Percentiles rank a stretch among this genome's conserved stretches.
phyloP scores from a whole-genome alignment of 495 filamentous ascomycete genomes.

The Penicillium bialowiezense region DNA sequence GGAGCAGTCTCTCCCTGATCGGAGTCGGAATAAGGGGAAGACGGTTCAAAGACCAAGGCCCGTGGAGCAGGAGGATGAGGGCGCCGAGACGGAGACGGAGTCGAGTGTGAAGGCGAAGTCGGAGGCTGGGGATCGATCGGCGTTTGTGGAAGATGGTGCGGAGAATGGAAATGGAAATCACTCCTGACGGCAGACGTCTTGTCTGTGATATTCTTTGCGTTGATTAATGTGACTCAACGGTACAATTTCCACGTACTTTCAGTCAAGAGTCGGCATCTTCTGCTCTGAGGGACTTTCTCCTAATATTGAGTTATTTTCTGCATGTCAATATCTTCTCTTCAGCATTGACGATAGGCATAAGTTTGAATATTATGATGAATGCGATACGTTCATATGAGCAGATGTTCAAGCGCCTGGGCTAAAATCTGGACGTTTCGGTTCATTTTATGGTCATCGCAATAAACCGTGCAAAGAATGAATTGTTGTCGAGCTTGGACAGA shows the following conservation, averaged over 20 bases:
- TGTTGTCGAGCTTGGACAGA: no score
- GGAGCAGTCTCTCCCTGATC: conserved; percentile 11
- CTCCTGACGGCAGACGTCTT: not conserved
- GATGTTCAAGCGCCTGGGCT: no score
- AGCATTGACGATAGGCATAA: not conserved
- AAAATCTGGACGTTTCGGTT: no score
- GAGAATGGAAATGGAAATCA: conserved; percentile 10
- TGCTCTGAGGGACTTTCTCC: not conserved
- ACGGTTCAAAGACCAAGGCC: conserved; percentile 13
- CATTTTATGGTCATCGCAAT: no score
- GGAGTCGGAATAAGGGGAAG: conserved; percentile 22
- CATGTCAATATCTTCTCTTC: not conserved
- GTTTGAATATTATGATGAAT: no score
- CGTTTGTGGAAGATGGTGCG: conserved; percentile 20
- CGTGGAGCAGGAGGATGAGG: conserved; percentile 14
- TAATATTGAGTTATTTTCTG: conserved; percentile 3
- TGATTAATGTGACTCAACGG: no score
- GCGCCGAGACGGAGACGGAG: conserved; percentile 17
- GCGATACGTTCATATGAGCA: no score
- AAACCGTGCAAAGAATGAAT: no score
- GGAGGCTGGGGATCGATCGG: conserved; percentile 4
- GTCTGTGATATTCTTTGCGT: not conserved
- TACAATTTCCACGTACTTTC: no score
- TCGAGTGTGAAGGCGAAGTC: conserved; percentile 10
- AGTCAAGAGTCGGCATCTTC: no score